A percentile compares a stretch with the other conserved stretches of the same genome.
Evolutionary conservation across 148 eudicot species (phyloP).

Genomic region (Polygonum maritimum): DNA sequence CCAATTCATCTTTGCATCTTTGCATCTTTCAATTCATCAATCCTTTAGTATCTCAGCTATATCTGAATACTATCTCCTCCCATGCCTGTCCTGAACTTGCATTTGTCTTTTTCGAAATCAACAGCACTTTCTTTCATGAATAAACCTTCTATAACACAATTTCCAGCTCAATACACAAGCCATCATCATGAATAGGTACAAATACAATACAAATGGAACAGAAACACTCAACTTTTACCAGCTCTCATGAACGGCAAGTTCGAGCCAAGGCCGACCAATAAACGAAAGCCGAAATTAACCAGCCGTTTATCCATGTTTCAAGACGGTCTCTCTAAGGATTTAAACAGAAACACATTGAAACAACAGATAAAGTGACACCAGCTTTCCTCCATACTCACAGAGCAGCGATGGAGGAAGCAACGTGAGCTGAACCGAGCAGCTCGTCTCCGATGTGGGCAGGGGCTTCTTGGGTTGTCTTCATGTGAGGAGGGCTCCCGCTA

Average conservation of each 20-base stretch:
- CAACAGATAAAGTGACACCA: no score
- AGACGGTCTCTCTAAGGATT: not conserved
- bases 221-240: not conserved
- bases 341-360: not conserved
- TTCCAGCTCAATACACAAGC: not conserved
- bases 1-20: not conserved
- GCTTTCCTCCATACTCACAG: not conserved
- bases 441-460: slow-evolving; percentile 24
- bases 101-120: no score
- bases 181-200: not conserved
- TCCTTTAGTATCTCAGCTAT: not conserved
- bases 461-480: slow-evolving; percentile 18
- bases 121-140: not conserved
- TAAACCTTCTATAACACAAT: not conserved
- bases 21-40: not conserved
- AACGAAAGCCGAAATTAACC: not conserved
- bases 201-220: not conserved
- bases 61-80: not conserved
- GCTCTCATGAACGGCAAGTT: not conserved
- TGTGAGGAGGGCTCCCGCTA: slow-evolving; percentile 33
- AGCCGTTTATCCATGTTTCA: not conserved
- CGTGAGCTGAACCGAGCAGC: slow-evolving; percentile 31
- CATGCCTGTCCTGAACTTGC: not conserved
- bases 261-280: not conserved
- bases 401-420: slow-evolving; percentile 18